Conservation (phyloP, 345 rosid species). For the Camelina sativa region DNA sequence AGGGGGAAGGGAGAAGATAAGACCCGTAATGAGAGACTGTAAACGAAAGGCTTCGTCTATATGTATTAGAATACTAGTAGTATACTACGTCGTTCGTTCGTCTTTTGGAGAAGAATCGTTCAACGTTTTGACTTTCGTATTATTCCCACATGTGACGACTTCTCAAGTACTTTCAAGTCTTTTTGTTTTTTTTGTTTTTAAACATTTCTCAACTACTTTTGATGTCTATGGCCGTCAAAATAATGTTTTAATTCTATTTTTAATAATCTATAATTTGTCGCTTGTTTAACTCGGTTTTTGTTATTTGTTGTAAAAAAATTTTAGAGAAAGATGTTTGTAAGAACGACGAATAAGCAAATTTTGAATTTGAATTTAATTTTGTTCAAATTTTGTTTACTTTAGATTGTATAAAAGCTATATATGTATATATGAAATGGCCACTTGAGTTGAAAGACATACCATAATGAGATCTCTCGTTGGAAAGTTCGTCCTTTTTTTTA, state of each 20-base stretch:
- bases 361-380: too few species aligned
- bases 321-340: too few species aligned
- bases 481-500: neutral
- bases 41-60: neutral
- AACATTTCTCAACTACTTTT: too few species aligned
- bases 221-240: neutral
- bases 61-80: too few species aligned
- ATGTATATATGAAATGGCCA: neutral
- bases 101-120: constrained; percentile 8
- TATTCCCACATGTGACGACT: constrained; percentile 18
- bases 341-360: too few species aligned
- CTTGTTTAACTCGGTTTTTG: too few species aligned
- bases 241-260: neutral
- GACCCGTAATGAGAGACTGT: constrained; percentile 20
- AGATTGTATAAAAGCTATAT: too few species aligned
- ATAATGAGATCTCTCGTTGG: constrained; percentile 1
- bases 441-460: neutral
- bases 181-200: too few species aligned
- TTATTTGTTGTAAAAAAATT: too few species aligned
- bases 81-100: neutral
- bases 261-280: neutral
- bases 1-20: constrained; percentile 25
- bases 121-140: constrained; percentile 20
- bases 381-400: too few species aligned
- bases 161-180: too few species aligned